phyloP scores from a whole-genome alignment of 208 protist genomes.

The Leishmania tarentolae region DNA sequence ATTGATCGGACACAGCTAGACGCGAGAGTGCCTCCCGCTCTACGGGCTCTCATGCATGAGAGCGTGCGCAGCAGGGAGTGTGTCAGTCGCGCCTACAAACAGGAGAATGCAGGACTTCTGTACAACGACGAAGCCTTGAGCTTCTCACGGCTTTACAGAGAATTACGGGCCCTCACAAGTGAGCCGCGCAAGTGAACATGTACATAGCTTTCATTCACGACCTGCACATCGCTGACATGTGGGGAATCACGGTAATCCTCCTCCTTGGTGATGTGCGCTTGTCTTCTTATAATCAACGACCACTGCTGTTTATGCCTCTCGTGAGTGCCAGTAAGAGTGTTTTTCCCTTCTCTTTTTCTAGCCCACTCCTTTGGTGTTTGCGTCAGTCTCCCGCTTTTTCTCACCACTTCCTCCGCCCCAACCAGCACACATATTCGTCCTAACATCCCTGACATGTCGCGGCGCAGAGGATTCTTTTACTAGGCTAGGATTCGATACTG shows the following conservation, averaged over 20 bases:
- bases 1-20: slow-evolving; percentile 61
- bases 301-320: not conserved
- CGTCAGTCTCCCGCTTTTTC: not conserved
- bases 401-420: not conserved
- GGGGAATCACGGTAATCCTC: not conserved
- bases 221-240: not conserved
- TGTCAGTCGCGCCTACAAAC: slow-evolving; percentile 56
- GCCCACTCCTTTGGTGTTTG: not conserved
- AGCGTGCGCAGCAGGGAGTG: slow-evolving; percentile 50
- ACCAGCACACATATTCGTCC: not conserved
- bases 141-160: slow-evolving; percentile 62
- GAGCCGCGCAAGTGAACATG: slow-evolving; percentile 23
- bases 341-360: not conserved
- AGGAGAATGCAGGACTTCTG: slow-evolving; percentile 47
- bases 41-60: slow-evolving; percentile 47
- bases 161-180: slow-evolving; percentile 15
- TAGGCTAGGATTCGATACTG: not conserved
- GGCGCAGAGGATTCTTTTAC: not conserved
- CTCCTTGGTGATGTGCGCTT: not conserved
- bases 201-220: not conserved
- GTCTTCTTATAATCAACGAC: not conserved
- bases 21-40: slow-evolving; percentile 45
- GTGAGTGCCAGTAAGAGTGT: not conserved
- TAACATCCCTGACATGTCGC: too few relatives aligned
- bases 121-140: slow-evolving; percentile 38